Conservation (phyloP, 2,329 filamentous ascomycete species). For the Alternaria sp. region DNA sequence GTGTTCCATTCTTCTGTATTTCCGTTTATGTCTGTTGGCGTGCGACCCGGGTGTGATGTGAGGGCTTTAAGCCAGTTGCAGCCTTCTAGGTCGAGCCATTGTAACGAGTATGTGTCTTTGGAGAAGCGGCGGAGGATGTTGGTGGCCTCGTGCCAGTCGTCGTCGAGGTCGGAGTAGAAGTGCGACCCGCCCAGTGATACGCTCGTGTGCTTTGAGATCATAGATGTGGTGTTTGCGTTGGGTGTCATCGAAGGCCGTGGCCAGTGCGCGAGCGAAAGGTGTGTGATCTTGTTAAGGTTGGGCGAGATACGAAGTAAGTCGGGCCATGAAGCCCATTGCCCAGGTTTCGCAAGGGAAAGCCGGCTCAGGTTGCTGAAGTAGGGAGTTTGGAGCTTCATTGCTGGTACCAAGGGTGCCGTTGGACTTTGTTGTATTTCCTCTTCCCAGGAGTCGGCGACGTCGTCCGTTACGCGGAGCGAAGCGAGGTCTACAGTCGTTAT, state of each 20-base stretch:
- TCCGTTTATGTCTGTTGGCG: neutral
- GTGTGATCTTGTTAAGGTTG: constrained; percentile 63
- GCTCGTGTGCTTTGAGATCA: constrained; percentile 51
- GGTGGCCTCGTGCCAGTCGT: constrained; percentile 63
- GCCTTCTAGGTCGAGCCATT: constrained; percentile 68
- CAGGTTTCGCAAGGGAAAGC: constrained; percentile 64
- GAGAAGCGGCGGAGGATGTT: constrained; percentile 64
- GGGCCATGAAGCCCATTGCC: constrained; percentile 59
- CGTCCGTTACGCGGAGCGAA: constrained; percentile 18
- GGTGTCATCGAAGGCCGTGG: constrained; percentile 64
- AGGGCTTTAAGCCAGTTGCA: constrained; percentile 65
- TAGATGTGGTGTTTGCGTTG: constrained; percentile 56
- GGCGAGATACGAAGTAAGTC: constrained; percentile 61
- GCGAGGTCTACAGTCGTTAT: constrained; percentile 21
- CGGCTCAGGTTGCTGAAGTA: constrained; percentile 62
- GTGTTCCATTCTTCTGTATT: constrained; percentile 10
- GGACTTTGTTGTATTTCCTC: constrained; percentile 40
- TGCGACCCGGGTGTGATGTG: constrained; percentile 43
- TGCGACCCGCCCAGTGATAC: constrained; percentile 60
- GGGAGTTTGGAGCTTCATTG: constrained; percentile 27
- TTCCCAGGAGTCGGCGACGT: constrained; percentile 57
- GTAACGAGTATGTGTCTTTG: constrained; percentile 62
- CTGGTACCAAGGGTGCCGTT: constrained; percentile 5
- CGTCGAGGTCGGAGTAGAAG: constrained; percentile 60
- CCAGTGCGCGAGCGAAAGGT: constrained; percentile 69